Conservation (phyloP, 2,329 filamentous ascomycete genomes). For the Scedosporium minutisporum region DNA sequence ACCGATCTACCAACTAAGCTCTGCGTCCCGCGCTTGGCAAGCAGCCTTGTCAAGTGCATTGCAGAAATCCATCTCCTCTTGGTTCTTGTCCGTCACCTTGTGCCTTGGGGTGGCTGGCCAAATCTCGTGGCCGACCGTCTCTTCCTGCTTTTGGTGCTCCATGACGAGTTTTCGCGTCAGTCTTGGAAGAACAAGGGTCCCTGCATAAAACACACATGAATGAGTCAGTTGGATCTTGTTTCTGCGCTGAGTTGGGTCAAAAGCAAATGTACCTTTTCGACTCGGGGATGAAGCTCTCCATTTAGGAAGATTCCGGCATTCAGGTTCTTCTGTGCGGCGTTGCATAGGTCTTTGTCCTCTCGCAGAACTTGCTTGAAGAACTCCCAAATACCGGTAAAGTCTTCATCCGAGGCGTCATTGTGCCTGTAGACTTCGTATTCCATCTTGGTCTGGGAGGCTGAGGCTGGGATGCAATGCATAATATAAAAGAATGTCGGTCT, state of each 20-base stretch:
- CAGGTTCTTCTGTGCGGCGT: slow-evolving; percentile 38
- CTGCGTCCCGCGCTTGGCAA: slow-evolving; percentile 6
- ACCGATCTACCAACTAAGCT: slow-evolving; percentile 12
- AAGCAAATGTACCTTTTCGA: slow-evolving; percentile 27
- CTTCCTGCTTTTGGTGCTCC: slow-evolving; percentile 16
- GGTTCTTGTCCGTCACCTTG: slow-evolving; percentile 16
- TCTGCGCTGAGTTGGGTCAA: slow-evolving; percentile 26
- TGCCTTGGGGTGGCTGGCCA: slow-evolving; percentile 18
- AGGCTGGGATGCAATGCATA: slow-evolving; percentile 37
- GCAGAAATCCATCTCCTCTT: slow-evolving; percentile 20
- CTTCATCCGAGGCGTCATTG: slow-evolving; percentile 32
- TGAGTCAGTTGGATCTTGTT: neutral
- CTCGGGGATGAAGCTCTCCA: slow-evolving; percentile 40
- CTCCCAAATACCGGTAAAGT: slow-evolving; percentile 33
- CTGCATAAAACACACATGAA: slow-evolving; percentile 12
- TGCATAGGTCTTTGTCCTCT: slow-evolving; percentile 42
- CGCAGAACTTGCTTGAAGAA: slow-evolving; percentile 42
- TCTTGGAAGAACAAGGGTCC: slow-evolving; percentile 36
- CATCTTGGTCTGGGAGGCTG: slow-evolving; percentile 30
- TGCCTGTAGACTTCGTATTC: slow-evolving; percentile 43
- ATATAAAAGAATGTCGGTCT: slow-evolving; percentile 41
- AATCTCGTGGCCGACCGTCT: slow-evolving; percentile 16
- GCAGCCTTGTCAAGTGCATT: slow-evolving; percentile 13
- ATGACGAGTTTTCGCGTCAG: slow-evolving; percentile 17
- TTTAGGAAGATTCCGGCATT: slow-evolving; percentile 40